phyloP scores from a whole-genome alignment of 2,329 filamentous ascomycete species.

The Fusarium subtropicale region DNA sequence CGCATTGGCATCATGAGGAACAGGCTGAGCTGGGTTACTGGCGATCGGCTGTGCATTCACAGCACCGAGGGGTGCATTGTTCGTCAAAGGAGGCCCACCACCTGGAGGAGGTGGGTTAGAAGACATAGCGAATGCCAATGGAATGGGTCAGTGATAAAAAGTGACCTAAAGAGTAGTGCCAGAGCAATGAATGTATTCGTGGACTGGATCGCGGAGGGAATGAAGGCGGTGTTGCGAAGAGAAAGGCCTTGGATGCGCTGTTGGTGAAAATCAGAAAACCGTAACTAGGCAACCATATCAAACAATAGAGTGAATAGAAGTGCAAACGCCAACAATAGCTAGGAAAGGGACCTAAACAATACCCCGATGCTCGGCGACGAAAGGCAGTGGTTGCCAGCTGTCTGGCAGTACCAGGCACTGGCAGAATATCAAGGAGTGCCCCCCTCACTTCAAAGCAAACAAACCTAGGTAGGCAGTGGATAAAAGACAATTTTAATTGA shows the following conservation, averaged over 20 bases:
- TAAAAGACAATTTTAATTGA: slow-evolving; percentile 8
- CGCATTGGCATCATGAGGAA: not conserved
- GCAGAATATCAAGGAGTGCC: not conserved
- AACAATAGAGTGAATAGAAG: not conserved
- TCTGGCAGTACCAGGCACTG: slow-evolving; percentile 7
- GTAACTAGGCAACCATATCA: not conserved
- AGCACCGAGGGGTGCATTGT: not conserved
- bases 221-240: not conserved
- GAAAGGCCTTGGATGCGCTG: not conserved
- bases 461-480: not conserved
- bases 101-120: not conserved
- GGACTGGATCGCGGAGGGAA: not conserved
- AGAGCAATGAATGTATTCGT: not conserved
- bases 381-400: slow-evolving; percentile 6
- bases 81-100: not conserved
- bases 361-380: not conserved
- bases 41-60: not conserved
- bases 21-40: not conserved
- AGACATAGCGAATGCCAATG: slow-evolving; percentile 7
- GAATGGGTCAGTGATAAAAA: not conserved
- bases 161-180: not conserved
- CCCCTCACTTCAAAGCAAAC: not conserved
- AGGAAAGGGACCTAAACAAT: not conserved
- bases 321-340: not conserved
- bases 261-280: not conserved